Conservation (phyloP, 768 basidiomycete genomes). For the Agaricus subrufescens region DNA sequence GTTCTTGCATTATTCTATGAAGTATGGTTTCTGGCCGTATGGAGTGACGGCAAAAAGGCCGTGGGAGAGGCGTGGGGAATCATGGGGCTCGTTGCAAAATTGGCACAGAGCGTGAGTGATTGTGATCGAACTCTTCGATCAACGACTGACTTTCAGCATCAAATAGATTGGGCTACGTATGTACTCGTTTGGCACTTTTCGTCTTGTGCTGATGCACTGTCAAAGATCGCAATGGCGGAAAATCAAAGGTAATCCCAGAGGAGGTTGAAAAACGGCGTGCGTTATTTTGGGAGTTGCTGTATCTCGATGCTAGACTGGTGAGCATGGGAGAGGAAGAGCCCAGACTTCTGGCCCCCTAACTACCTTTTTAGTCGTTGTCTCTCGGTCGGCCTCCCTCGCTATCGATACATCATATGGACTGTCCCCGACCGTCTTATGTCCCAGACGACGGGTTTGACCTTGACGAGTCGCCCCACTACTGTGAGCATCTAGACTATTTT, state of each 20-base stretch:
- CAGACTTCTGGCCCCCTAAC: neutral
- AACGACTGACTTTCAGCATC: conserved; percentile 1
- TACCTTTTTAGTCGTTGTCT: conserved; percentile 45
- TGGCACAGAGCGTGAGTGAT: conserved; percentile 56
- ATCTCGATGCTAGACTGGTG: conserved; percentile 59
- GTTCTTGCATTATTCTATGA: conserved; percentile 56
- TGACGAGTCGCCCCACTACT: conserved; percentile 36
- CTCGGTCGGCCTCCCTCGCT: conserved; percentile 67
- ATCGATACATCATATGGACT: conserved; percentile 58
- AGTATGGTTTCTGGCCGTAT: conserved; percentile 64
- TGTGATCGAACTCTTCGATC: conserved; percentile 4
- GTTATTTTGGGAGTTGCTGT: conserved; percentile 67
- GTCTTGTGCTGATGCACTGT: conserved; percentile 2
- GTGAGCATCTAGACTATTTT: conserved; percentile 21
- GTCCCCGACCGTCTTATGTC: conserved; percentile 39
- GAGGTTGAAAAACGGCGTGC: conserved; percentile 66
- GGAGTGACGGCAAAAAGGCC: conserved; percentile 66
- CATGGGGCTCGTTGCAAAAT: conserved; percentile 53
- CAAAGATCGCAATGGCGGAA: conserved; percentile 59
- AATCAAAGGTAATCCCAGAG: conserved; percentile 64
- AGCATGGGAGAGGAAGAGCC: conserved; percentile 12
- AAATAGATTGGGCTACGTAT: conserved; percentile 56
- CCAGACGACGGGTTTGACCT: conserved; percentile 34
- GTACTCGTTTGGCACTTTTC: conserved; percentile 11
- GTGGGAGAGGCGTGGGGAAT: conserved; percentile 53